These are phyloP conservation scores for Linderina pennispora DNA, from an alignment of 192 early-diverging fungal genomes.

Conservation along the genomic window DNA sequence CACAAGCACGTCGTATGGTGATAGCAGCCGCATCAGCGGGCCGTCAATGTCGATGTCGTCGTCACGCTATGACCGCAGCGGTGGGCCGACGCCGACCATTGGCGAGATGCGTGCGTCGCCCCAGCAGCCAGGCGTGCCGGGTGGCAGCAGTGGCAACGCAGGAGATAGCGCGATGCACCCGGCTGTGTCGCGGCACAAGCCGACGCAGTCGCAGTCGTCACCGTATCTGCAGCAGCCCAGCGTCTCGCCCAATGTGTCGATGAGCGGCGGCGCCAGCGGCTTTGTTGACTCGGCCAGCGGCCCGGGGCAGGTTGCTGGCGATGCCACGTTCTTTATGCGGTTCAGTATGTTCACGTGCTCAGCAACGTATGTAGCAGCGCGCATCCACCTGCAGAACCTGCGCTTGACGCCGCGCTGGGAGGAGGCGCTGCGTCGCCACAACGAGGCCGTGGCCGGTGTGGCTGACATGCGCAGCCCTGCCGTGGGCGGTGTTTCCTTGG, in stretches of 20 bases:
- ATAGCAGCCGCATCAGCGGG: background rate
- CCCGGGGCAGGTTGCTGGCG: conserved; percentile 27
- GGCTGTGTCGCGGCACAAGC: conserved; percentile 7
- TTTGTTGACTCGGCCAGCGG: conserved; percentile 16
- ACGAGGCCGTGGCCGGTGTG: conserved; percentile 13
- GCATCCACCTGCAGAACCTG: conserved; percentile 32
- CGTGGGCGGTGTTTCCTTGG: background rate
- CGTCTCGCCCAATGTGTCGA: conserved; percentile 4
- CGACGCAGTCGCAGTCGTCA: conserved; percentile 1
- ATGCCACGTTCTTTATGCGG: conserved; percentile 34
- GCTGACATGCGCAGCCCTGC: conserved; percentile 8
- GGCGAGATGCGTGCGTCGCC: conserved; percentile 19
- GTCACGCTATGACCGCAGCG: conserved; percentile 8
- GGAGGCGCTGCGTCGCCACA: conserved; percentile 10
- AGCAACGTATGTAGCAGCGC: conserved; percentile 22
- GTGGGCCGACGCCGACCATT: conserved; percentile 4
- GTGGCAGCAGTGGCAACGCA: background rate
- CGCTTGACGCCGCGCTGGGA: conserved; percentile 32
- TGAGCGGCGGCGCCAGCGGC: conserved; percentile 1
- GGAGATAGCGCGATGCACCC: conserved; percentile 8
- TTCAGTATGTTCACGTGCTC: conserved; percentile 31
- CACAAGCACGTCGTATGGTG: conserved; percentile 1
- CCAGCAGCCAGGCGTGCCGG: conserved; percentile 11
- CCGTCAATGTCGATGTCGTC: background rate
- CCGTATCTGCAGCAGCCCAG: conserved; percentile 10